Percentiles rank a stretch among this genome's conserved stretches.
Evolutionary conservation across 2,329 filamentous ascomycete species (phyloP).

Genomic region (Cercospora berteroae): DNA sequence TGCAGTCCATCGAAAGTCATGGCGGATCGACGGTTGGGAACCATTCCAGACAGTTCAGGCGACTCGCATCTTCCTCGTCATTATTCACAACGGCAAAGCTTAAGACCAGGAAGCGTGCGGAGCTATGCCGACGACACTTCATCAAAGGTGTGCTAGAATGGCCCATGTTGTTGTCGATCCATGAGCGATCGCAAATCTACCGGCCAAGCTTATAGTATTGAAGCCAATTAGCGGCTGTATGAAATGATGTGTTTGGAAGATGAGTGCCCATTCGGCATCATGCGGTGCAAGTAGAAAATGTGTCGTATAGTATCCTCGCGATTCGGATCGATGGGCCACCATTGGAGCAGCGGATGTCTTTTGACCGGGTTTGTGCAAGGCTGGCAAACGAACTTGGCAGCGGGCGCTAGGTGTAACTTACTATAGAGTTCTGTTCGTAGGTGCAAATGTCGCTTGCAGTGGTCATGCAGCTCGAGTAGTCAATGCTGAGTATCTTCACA

Average conservation of each 20-base stretch:
- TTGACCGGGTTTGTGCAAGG: no score
- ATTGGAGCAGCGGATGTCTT: neutral
- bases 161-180: neutral
- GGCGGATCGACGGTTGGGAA: neutral
- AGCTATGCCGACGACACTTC: neutral
- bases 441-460: neutral
- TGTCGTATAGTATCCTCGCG: neutral
- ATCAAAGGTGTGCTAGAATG: neutral
- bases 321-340: neutral
- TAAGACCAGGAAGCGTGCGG: neutral
- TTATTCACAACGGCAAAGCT: neutral
- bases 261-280: neutral
- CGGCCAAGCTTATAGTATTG: neutral
- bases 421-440: neutral
- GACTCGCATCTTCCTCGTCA: neutral
- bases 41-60: neutral
- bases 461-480: neutral
- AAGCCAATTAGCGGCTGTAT: neutral
- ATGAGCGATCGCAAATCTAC: neutral
- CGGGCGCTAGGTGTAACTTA: no score
- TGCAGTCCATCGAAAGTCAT: neutral
- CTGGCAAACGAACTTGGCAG: no score
- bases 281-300: neutral
- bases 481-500: neutral
- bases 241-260: neutral